A percentile compares a stretch with the other conserved stretches of the same genome.
Evolutionary conservation across 2,329 filamentous ascomycete genomes (phyloP).

Genomic region (Trichoderma afroharzianum): DNA sequence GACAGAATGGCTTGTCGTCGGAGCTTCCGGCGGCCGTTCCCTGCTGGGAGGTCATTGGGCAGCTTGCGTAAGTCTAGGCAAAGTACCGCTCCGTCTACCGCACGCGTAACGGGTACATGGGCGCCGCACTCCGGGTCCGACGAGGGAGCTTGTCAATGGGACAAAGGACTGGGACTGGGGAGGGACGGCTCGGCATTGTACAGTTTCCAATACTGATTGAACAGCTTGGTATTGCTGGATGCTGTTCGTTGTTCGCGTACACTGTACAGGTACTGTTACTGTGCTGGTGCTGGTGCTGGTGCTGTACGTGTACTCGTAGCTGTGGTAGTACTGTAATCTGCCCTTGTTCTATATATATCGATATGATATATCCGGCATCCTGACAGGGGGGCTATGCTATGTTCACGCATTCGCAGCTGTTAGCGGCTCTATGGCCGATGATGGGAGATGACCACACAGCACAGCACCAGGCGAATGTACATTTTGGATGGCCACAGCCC

Average conservation of each 20-base stretch:
- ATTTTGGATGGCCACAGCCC: not conserved
- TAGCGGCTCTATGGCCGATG: not conserved
- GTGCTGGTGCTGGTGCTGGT: no score
- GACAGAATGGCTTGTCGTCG: not conserved
- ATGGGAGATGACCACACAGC: not conserved
- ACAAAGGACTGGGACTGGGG: not conserved
- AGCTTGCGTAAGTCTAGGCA: conserved; percentile 1
- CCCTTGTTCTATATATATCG: conserved; percentile 9
- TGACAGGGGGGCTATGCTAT: conserved; percentile 3
- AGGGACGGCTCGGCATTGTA: not conserved
- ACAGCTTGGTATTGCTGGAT: no score
- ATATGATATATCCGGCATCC: not conserved
- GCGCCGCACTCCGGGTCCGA: not conserved
- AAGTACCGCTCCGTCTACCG: not conserved
- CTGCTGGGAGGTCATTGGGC: not conserved
- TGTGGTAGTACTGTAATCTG: not conserved
- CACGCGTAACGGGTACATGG: not conserved
- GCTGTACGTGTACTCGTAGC: no score
- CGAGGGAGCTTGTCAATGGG: not conserved
- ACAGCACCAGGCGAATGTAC: not conserved
- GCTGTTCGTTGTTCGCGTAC: no score
- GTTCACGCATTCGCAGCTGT: not conserved
- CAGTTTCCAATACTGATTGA: not conserved
- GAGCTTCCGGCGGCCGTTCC: not conserved
- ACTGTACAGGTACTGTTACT: not conserved